Evolutionary conservation across 129 eudicot species (phyloP).

Genomic region (Centella asiatica): DNA sequence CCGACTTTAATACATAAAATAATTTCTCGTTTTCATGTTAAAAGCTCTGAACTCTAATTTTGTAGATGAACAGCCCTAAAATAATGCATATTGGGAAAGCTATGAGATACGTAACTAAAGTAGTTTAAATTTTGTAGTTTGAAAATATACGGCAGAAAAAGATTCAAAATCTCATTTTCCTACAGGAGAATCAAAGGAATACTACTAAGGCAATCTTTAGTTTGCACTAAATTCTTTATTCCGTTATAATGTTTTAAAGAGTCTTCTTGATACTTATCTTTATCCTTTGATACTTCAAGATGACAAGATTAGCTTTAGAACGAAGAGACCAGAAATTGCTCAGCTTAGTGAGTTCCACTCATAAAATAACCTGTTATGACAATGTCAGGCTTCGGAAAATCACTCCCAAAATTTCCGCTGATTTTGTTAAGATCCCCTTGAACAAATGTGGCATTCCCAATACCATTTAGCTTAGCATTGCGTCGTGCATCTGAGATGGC

Average conservation of each 20-base stretch:
- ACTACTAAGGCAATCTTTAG: not conserved
- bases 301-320: not conserved
- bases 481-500: conserved; percentile 81
- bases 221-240: not conserved
- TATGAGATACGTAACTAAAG: not conserved
- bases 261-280: not conserved
- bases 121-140: not conserved
- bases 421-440: conserved; percentile 90
- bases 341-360: not conserved
- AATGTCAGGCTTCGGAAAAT: conserved; percentile 77
- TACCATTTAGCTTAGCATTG: conserved; percentile 75
- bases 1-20: not conserved
- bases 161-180: not conserved
- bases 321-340: not conserved
- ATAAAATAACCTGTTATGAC: conserved; percentile 68
- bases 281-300: not conserved
- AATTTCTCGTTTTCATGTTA: too few species aligned
- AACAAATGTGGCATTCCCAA: conserved; percentile 75
- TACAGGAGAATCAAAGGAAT: not conserved
- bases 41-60: not conserved
- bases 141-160: not conserved
- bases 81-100: too few species aligned
- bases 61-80: not conserved
- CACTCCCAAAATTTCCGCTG: conserved; percentile 63
- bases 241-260: not conserved